Evolutionary conservation across 192 early-diverging fungal species (phyloP), one percentile per base, ranked within the genome.

Genomic region (Coemansia sp.): DNA sequence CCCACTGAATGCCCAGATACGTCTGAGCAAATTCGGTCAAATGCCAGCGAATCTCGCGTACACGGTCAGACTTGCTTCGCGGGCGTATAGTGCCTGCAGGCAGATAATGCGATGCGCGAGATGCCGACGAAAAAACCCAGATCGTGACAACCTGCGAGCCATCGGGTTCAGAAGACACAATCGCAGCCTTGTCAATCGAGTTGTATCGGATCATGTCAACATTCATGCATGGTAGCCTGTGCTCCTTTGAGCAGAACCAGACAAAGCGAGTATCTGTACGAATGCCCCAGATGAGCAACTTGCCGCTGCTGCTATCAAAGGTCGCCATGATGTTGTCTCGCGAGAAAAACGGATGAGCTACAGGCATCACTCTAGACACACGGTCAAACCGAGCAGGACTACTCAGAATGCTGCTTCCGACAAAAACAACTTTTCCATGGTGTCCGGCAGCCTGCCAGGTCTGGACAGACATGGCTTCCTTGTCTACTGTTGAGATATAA

Each of bases 61-160:
- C 82, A 0, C 74, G 71, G 41, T 84, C 77, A 2, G 63, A 51
- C 20, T 67, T 71, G 55, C 34, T 59, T 20, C 57, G 71, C 54
- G 82, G 82, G 34, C 79, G 60, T n/a, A 84, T 84, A 4, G 77
- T 84, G 20, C 77, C 82, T 1, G 82, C 82, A 22, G 82, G 82
- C 45, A 84, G 51, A 48, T 84, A 84, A 59, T 79, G 82, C 41
- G 82, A 84, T 8, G 68, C 66, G 11, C 82, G 70, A 37, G 82
- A 84, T n/a, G 82, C 77, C n/a, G 82, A 84, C 1, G 82, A 84
- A 54, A 84, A 84, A 2, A 79, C 71, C 82, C 82, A 84, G 35
- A 84, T 66, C 8, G 82, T 84, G 52, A 84, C 62, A 5, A 70
- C 61, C 38, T 79, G 78, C 14, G 68, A 63, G 9, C 82, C 82